These are phyloP conservation scores for Rhodamnia argentea DNA, from an alignment of 345 rosid species.

Conservation along the genomic window DNA sequence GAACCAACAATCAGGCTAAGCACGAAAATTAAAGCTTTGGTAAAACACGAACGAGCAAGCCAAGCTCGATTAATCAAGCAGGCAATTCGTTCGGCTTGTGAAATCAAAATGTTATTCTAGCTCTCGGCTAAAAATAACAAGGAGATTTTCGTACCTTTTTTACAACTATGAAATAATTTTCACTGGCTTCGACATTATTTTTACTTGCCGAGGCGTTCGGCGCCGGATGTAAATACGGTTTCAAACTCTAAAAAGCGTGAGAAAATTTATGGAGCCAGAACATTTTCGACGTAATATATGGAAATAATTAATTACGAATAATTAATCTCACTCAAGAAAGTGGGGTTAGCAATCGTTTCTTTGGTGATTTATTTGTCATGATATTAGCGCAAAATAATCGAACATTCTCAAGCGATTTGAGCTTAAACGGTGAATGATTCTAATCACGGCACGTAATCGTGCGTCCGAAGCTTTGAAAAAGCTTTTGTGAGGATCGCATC, in stretches of 20 bases:
- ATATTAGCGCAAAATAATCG: no score
- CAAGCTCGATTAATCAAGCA: not conserved
- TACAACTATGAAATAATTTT: no score
- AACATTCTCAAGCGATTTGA: not conserved
- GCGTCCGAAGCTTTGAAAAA: not conserved
- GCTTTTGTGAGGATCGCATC: not conserved
- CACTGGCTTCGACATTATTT: not conserved
- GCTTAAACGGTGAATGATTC: not conserved
- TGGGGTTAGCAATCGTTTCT: not conserved
- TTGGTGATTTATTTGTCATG: not conserved
- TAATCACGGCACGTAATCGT: not conserved
- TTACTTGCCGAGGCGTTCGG: no score
- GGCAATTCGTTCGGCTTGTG: not conserved
- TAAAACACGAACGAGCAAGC: not conserved
- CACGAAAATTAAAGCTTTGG: no score
- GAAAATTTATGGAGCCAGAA: not conserved
- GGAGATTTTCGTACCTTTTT: not conserved
- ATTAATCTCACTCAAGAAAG: not conserved
- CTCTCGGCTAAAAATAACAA: not conserved
- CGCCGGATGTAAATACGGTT: not conserved
- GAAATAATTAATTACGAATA: not conserved
- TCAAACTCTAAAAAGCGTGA: not conserved
- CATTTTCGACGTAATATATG: not conserved
- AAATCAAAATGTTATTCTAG: not conserved
- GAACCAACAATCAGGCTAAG: no score